Evolutionary conservation across 192 early-diverging fungal species (phyloP).

Genomic region (Linnemannia hyalina): DNA sequence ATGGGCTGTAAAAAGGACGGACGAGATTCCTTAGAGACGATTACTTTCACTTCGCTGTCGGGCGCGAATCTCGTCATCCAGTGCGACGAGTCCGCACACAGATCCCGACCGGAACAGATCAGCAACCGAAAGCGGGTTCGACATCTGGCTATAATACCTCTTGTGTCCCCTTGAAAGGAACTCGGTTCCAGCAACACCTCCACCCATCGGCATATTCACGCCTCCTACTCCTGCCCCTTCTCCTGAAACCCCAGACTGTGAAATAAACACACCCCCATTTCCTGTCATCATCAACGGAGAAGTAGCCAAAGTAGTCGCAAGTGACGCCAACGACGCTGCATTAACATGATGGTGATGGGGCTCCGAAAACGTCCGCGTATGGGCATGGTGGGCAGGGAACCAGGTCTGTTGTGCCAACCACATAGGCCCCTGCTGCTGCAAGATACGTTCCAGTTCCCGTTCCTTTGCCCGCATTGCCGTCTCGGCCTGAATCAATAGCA

Average conservation of each 20-base stretch:
- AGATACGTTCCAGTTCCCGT: slow-evolving; percentile 35
- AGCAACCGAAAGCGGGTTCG: slow-evolving; percentile 42
- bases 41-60: slow-evolving; percentile 52
- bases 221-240: neutral
- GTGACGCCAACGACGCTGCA: neutral
- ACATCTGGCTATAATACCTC: slow-evolving; percentile 51
- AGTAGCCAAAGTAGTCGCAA: neutral
- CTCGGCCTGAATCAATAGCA: slow-evolving; percentile 43
- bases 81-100: slow-evolving; percentile 41
- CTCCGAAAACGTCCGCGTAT: slow-evolving; percentile 2
- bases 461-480: slow-evolving; percentile 43
- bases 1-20: neutral
- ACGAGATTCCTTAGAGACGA: slow-evolving; percentile 8
- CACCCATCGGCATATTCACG: neutral
- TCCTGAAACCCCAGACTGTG: neutral
- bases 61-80: slow-evolving; percentile 53
- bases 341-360: neutral
- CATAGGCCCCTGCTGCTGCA: slow-evolving; percentile 28
- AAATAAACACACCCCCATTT: neutral
- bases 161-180: slow-evolving; percentile 35
- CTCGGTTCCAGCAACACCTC: neutral
- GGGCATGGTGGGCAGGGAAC: slow-evolving; percentile 6
- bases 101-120: slow-evolving; percentile 50
- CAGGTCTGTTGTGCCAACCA: slow-evolving; percentile 24
- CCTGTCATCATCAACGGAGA: neutral